A percentile compares a stretch with the other conserved stretches of the same genome.
Conservation (phyloP, 768 basidiomycete species). For the Phylloporus scabripes region DNA sequence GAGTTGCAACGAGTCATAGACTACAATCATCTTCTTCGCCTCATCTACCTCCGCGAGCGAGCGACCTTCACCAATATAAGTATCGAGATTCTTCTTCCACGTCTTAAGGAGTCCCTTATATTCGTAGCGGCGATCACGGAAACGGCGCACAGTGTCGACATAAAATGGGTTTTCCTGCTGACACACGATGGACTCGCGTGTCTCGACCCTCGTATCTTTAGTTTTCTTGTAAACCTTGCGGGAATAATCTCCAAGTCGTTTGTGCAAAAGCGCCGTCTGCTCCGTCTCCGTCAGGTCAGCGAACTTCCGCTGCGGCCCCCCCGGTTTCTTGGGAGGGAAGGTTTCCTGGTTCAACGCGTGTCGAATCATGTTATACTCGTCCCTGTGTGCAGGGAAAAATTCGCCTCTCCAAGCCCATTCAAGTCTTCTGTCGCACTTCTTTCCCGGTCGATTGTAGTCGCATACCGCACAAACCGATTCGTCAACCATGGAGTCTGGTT, state of each 20-base stretch:
- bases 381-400: conserved; percentile 94
- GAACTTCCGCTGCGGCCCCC: conserved; percentile 73
- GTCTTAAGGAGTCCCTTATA: conserved; percentile 98
- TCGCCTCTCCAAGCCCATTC: conserved; percentile 99
- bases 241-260: conserved; percentile 97
- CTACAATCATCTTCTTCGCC: conserved; percentile 97
- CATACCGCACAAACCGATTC: conserved; percentile 97
- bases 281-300: conserved; percentile 77
- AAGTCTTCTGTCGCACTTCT: conserved; percentile 87
- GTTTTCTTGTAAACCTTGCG: conserved; percentile 98
- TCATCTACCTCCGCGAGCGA: conserved; percentile 87
- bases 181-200: conserved; percentile 91
- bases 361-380: conserved; percentile 98
- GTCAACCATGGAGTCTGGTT: conserved; percentile 96
- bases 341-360: conserved; percentile 92
- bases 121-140: conserved; percentile 96
- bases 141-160: conserved; percentile 94
- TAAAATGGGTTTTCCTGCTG: conserved; percentile 99
- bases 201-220: conserved; percentile 94
- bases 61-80: conserved; percentile 56
- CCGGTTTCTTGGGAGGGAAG: conserved; percentile 78
- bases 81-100: conserved; percentile 98
- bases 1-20: conserved; percentile 97
- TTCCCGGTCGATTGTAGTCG: conserved; percentile 95
- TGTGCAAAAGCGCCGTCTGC: conserved; percentile 89